phyloP scores from a whole-genome alignment of 495 filamentous ascomycete genomes.

The Lepidopterella palustris region DNA sequence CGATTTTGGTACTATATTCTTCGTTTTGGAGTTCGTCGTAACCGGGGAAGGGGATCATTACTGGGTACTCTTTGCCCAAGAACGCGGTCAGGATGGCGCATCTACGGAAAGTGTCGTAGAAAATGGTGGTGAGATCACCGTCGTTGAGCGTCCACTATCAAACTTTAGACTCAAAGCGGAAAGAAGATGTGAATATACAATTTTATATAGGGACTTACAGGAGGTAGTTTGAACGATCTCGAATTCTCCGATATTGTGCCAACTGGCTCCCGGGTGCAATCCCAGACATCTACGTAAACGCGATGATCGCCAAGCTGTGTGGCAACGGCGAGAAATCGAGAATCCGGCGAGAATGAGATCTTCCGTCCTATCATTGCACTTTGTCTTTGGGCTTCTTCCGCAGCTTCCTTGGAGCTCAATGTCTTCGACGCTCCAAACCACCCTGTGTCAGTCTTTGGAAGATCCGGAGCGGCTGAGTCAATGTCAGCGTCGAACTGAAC shows the following conservation, averaged over 20 bases:
- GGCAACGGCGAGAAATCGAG: slow-evolving; percentile 21
- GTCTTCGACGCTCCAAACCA: slow-evolving; percentile 17
- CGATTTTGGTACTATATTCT: slow-evolving; percentile 20
- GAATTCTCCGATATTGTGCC: slow-evolving; percentile 23
- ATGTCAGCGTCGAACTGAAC: neutral
- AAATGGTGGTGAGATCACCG: slow-evolving; percentile 21
- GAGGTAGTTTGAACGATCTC: slow-evolving; percentile 22
- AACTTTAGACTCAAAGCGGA: neutral
- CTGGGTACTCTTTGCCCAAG: slow-evolving; percentile 24
- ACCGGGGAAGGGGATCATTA: slow-evolving; percentile 24
- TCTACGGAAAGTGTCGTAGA: slow-evolving; percentile 19
- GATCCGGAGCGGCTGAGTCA: slow-evolving; percentile 2
- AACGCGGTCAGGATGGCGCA: slow-evolving; percentile 23
- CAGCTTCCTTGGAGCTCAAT: slow-evolving; percentile 15
- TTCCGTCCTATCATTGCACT: slow-evolving; percentile 20
- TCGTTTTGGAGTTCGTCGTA: slow-evolving; percentile 25
- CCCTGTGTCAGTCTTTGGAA: slow-evolving; percentile 11
- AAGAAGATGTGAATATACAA: neutral
- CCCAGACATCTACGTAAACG: slow-evolving; percentile 27
- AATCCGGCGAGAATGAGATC: slow-evolving; percentile 23
- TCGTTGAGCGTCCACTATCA: slow-evolving; percentile 21
- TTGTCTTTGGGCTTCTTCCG: slow-evolving; percentile 22
- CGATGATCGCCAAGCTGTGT: slow-evolving; percentile 22
- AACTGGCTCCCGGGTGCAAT: slow-evolving; percentile 21
- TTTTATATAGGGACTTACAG: no score